These are phyloP conservation scores for Apiospora saccharicola DNA, from an alignment of 2,329 filamentous ascomycete genomes.

Conservation along the genomic window DNA sequence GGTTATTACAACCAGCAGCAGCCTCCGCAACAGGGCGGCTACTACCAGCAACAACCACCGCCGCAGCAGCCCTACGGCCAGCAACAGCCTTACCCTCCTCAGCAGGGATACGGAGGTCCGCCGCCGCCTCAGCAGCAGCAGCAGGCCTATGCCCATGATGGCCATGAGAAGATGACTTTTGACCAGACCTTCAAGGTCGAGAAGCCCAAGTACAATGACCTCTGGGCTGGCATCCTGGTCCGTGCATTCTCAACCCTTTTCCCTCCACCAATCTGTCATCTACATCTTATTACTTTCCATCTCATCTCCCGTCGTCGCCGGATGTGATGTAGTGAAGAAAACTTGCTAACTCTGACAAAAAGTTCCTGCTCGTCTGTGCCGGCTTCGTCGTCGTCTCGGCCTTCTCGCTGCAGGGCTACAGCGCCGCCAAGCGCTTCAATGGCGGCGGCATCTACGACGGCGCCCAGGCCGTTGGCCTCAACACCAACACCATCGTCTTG, in stretches of 20 bases:
- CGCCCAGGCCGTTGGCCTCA: constrained; percentile 70
- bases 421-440: constrained; percentile 64
- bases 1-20: constrained; percentile 18
- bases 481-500: constrained; percentile 85
- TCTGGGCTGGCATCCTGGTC: constrained; percentile 86
- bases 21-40: neutral
- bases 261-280: neutral
- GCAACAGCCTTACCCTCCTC: constrained; percentile 10
- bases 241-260: constrained; percentile 34
- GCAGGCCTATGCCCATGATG: neutral
- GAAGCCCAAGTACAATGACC: constrained; percentile 86
- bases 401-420: constrained; percentile 78
- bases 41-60: neutral
- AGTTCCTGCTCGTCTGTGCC: constrained; percentile 74
- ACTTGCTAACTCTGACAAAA: constrained; percentile 24
- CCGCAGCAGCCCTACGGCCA: neutral
- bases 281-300: neutral
- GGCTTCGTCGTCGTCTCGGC: constrained; percentile 82
- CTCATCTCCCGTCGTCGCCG: neutral
- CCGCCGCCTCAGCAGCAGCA: constrained; percentile 5
- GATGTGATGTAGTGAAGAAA: neutral
- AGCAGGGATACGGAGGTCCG: constrained; percentile 9
- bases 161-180: constrained; percentile 65
- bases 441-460: constrained; percentile 78
- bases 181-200: constrained; percentile 84